Base-by-base conservation (phyloP, 306 rosid species). In the Lathyrus tuberosus region DNA sequence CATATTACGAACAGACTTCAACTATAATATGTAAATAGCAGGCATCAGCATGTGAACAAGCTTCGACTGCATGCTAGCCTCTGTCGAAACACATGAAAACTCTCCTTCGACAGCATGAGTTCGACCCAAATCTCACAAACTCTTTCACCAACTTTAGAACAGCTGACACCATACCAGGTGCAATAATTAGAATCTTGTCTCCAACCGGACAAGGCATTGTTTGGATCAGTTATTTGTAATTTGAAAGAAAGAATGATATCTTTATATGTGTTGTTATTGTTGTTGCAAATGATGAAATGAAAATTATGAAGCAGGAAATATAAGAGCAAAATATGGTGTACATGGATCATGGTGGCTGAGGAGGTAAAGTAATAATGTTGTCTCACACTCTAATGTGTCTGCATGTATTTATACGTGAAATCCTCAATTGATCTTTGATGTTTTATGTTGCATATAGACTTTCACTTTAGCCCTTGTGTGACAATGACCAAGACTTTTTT, bases 211-310 rank as follows among this genome's bases (percentile, higher is more conserved):
- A 81, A 62, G 12, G 66, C 43, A 69, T 69, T 69, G 22, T 49
- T 51, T 11, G 82, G 77, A 44, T 77, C 85, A 20, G n/a, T 62
- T 3, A 81, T 43, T 46, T 72, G 69, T 30, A 46, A 56, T 77
- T 57, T 81, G 74, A 81, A 69, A 2, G 74, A 69, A 46, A 81
- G 67, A 63, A 81, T 82, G 12, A 44, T 60, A 44, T 73, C 49
- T 62, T 1, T 77, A 22, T 81, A 81, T 14, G 75, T 41, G 17
- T 5, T 17, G 2, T 0, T n/a, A n/a, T n/a, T 43, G 15, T 15
- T 12, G 44, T 30, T 47, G 51, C 73, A 72, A 33, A 12, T 22
- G 58, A 72, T 53, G 31, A 6, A 53, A 54, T 63, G 24, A 62
- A 77, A 46, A 35, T 67, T 16, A 59, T 51, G 13, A 17, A 52